These are phyloP conservation scores for Ogataea neopini DNA, from an alignment of 805 yeast genomes.

Conservation along the genomic window DNA sequence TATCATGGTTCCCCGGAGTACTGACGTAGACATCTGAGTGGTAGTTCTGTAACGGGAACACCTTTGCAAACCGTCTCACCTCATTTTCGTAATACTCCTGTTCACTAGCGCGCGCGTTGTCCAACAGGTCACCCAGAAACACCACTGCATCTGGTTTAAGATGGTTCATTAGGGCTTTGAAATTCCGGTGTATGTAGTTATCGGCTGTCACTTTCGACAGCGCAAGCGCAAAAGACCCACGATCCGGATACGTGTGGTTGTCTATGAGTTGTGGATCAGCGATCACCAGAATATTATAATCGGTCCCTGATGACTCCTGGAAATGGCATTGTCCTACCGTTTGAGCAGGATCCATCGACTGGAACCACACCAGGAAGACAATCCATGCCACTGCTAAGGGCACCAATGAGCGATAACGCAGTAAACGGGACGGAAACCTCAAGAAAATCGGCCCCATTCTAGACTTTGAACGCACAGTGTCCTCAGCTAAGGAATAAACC, in stretches of 20 bases:
- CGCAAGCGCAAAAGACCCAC: slow-evolving; percentile 40
- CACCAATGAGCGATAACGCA: background rate
- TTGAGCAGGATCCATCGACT: slow-evolving; percentile 9
- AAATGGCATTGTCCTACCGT: slow-evolving; percentile 15
- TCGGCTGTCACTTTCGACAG: slow-evolving; percentile 69
- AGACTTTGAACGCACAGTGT: background rate
- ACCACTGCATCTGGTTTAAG: slow-evolving; percentile 75
- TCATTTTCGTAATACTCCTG: slow-evolving; percentile 65
- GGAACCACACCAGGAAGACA: slow-evolving; percentile 16
- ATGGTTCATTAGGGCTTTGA: slow-evolving; percentile 55
- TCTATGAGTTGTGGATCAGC: slow-evolving; percentile 98
- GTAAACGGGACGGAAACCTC: background rate
- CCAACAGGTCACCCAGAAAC: slow-evolving; percentile 90
- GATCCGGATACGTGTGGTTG: slow-evolving; percentile 82
- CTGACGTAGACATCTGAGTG: slow-evolving; percentile 41
- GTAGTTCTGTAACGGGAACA: slow-evolving; percentile 55
- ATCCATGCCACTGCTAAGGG: slow-evolving; percentile 15
- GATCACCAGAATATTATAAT: slow-evolving; percentile 41
- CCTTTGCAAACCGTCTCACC: slow-evolving; percentile 60
- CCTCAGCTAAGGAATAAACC: background rate
- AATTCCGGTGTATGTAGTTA: slow-evolving; percentile 74
- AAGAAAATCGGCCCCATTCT: background rate
- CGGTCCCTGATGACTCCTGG: background rate
- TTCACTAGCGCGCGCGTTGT: slow-evolving; percentile 90
- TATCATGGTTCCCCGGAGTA: slow-evolving; percentile 93